Evolutionary conservation across 805 yeast species (phyloP).

Genomic region (Gaillardinia entomophila): DNA sequence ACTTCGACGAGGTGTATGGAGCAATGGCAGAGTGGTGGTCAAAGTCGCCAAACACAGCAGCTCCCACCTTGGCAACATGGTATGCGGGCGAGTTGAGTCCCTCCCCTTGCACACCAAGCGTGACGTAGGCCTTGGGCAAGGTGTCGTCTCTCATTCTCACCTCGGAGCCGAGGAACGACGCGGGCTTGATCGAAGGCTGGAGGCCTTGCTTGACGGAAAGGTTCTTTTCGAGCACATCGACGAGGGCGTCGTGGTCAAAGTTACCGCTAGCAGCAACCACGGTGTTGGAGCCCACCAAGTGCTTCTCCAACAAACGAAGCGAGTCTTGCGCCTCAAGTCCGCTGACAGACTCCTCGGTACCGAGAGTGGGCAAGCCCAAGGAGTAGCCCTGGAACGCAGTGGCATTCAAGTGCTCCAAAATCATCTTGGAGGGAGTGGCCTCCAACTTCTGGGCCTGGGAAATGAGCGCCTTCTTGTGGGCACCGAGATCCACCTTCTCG

Average conservation of each 20-base stretch:
- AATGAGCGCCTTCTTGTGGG: constrained; percentile 42
- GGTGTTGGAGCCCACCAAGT: constrained; percentile 57
- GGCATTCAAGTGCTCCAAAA: constrained; percentile 70
- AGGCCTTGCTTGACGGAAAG: constrained; percentile 48
- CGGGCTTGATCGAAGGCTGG: constrained; percentile 41
- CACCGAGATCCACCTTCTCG: constrained; percentile 41
- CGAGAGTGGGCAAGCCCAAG: constrained; percentile 68
- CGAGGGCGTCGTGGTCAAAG: constrained; percentile 62
- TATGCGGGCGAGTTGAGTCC: constrained; percentile 56
- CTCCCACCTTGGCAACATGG: constrained; percentile 69
- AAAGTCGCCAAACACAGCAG: constrained; percentile 50
- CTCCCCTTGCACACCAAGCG: constrained; percentile 75
- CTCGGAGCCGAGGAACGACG: constrained; percentile 79
- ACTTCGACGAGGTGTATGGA: constrained; percentile 54
- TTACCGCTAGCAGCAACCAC: constrained; percentile 72
- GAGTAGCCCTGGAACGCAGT: constrained; percentile 87
- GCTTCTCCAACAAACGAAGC: constrained; percentile 46
- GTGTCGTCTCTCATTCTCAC: constrained; percentile 87
- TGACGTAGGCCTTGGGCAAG: constrained; percentile 70
- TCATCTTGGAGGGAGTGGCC: constrained; percentile 47
- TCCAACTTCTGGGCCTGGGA: constrained; percentile 51
- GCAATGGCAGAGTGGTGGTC: constrained; percentile 51
- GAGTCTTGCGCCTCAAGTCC: constrained; percentile 57
- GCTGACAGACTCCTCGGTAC: constrained; percentile 62
- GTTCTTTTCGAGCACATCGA: constrained; percentile 54